These are phyloP conservation scores for Phytophthora cryptogea DNA, from an alignment of 352 stramenopile genomes.

Conservation along the genomic window DNA sequence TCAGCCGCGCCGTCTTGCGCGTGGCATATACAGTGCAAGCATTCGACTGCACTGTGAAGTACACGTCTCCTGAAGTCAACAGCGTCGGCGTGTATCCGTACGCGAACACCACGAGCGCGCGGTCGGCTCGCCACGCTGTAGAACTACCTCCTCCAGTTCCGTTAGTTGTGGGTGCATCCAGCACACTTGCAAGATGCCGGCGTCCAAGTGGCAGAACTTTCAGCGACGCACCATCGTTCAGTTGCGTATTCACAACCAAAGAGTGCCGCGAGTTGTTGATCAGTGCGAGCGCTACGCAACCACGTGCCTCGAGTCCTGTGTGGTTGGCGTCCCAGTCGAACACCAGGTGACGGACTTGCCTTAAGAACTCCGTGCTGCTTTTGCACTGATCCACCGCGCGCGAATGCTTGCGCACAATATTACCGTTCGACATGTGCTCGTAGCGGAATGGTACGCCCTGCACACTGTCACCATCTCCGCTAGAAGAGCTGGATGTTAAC, in stretches of 20 bases:
- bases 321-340: constrained; percentile 90
- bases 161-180: constrained; percentile 25
- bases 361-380: constrained; percentile 59
- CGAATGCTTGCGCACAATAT: constrained; percentile 80
- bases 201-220: constrained; percentile 65
- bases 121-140: constrained; percentile 60
- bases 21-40: constrained; percentile 84
- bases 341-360: constrained; percentile 74
- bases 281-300: constrained; percentile 73
- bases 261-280: constrained; percentile 83
- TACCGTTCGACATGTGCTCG: constrained; percentile 72
- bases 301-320: constrained; percentile 74
- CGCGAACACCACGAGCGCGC: constrained; percentile 75
- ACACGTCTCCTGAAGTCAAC: constrained; percentile 82
- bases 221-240: constrained; percentile 81
- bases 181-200: constrained; percentile 53
- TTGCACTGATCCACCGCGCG: constrained; percentile 46
- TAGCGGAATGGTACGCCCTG: constrained; percentile 50
- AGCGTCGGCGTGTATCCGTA: constrained; percentile 87
- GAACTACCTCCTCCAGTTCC: constrained; percentile 28
- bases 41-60: constrained; percentile 84
- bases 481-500: constrained; percentile 35
- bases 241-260: constrained; percentile 64
- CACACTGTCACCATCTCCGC: constrained; percentile 12
- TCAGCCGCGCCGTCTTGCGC: constrained; percentile 74